Evolutionary conservation across 371 early-diverging fungal species (phyloP).

Genomic region (Mucor ambiguus): DNA sequence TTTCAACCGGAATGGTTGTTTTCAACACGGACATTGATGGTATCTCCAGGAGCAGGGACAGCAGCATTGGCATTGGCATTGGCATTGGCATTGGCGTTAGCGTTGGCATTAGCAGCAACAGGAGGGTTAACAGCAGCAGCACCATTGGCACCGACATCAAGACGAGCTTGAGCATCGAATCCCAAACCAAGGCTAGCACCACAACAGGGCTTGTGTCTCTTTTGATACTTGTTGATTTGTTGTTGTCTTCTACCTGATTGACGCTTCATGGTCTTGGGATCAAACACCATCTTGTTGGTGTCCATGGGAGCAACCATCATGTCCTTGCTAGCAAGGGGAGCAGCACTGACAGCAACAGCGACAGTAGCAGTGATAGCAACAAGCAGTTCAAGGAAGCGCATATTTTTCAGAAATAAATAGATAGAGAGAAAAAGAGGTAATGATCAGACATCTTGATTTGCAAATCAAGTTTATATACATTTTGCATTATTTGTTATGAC

Average conservation of each 20-base stretch:
- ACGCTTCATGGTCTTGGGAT: slow-evolving; percentile 5
- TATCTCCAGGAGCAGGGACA: background rate
- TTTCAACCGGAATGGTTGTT: background rate
- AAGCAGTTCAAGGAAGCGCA: slow-evolving; percentile 2
- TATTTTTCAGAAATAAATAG: background rate
- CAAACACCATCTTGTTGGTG: background rate
- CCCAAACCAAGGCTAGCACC: background rate
- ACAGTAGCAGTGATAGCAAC: background rate
- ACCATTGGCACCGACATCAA: background rate
- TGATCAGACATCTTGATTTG: background rate
- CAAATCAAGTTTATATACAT: background rate
- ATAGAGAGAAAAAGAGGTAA: background rate
- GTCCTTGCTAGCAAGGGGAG: background rate
- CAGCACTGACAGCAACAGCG: background rate
- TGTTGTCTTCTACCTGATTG: background rate
- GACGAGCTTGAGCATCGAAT: background rate
- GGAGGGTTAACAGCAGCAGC: background rate
- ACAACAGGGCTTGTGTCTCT: slow-evolving; percentile 4
- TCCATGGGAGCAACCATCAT: background rate
- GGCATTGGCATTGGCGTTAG: background rate
- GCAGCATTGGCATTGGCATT: background rate
- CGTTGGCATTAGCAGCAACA: background rate
- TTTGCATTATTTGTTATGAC: background rate
- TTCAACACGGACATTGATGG: background rate
- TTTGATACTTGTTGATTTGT: slow-evolving; percentile 1